A percentile compares a stretch with the other conserved stretches of the same genome.
phyloP scores from a whole-genome alignment of 2,329 filamentous ascomycete species.

The Penicillium sp. region DNA sequence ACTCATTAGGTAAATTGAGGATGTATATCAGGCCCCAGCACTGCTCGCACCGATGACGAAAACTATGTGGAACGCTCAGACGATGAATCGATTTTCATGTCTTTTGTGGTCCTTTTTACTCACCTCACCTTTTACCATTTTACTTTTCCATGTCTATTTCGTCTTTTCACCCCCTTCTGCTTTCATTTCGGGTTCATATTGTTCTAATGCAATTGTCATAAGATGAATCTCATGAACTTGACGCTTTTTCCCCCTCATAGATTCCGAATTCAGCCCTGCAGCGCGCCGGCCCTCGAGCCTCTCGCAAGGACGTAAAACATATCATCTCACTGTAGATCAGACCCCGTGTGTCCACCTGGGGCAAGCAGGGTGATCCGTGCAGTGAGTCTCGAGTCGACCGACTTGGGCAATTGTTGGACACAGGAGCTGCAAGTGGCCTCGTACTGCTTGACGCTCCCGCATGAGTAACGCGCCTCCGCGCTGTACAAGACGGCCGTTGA shows the following conservation, averaged over 20 bases:
- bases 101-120: conserved; percentile 7
- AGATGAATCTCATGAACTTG: conserved; percentile 13
- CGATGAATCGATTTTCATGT: conserved; percentile 13
- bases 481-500: conserved; percentile 16
- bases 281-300: conserved; percentile 9
- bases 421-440: conserved; percentile 7
- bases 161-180: conserved; percentile 9
- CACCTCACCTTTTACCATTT: conserved; percentile 6
- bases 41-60: conserved; percentile 11
- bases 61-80: conserved; percentile 13
- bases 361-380: neutral
- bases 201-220: conserved; percentile 21
- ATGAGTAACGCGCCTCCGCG: conserved; percentile 9
- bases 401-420: conserved; percentile 14
- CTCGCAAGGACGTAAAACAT: neutral
- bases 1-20: conserved; percentile 5
- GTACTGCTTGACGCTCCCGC: conserved; percentile 4
- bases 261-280: neutral
- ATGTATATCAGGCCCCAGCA: conserved; percentile 7
- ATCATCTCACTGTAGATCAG: neutral
- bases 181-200: conserved; percentile 22
- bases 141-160: conserved; percentile 9
- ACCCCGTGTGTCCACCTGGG: neutral
- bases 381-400: conserved; percentile 14
- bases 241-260: conserved; percentile 2